A percentile compares a stretch with the other conserved stretches of the same genome.
Evolutionary conservation across 164 flowering plant species (phyloP).

Genomic region (Warburgia ugandensis): DNA sequence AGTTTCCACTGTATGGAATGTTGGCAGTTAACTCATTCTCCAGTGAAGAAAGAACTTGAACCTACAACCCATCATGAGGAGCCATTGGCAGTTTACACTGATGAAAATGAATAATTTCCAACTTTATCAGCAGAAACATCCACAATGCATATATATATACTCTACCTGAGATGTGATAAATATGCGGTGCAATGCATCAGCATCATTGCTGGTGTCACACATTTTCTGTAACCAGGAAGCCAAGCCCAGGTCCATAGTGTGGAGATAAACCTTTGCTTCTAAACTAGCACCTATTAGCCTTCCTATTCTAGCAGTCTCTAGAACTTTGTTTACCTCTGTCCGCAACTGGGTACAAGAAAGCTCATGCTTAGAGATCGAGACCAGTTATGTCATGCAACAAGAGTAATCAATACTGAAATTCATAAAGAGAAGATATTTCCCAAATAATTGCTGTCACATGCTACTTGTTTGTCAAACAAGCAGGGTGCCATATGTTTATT

Average conservation of each 20-base stretch:
- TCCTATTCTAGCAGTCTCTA: constrained; percentile 71
- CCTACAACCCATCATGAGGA: constrained; percentile 26
- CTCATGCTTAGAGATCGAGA: background rate
- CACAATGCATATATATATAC: background rate
- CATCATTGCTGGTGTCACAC: constrained; percentile 53
- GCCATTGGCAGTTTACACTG: background rate
- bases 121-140: background rate
- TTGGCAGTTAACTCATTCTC: constrained; percentile 25
- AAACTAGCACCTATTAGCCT: constrained; percentile 90
- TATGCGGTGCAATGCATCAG: constrained; percentile 73
- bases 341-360: constrained; percentile 54
- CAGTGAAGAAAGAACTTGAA: constrained; percentile 46
- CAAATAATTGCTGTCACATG: background rate
- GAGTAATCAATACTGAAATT: background rate
- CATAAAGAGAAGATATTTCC: background rate
- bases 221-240: constrained; percentile 45
- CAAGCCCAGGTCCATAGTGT: constrained; percentile 40
- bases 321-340: constrained; percentile 83
- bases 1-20: constrained; percentile 56
- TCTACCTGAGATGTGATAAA: constrained; percentile 92
- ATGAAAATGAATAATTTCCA: background rate
- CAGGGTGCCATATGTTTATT: too few species aligned
- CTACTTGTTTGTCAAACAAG: too few species aligned
- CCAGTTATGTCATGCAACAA: background rate
- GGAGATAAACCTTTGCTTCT: constrained; percentile 83